Conservation (phyloP, 768 basidiomycete species). For the Phylloporus sp. region DNA sequence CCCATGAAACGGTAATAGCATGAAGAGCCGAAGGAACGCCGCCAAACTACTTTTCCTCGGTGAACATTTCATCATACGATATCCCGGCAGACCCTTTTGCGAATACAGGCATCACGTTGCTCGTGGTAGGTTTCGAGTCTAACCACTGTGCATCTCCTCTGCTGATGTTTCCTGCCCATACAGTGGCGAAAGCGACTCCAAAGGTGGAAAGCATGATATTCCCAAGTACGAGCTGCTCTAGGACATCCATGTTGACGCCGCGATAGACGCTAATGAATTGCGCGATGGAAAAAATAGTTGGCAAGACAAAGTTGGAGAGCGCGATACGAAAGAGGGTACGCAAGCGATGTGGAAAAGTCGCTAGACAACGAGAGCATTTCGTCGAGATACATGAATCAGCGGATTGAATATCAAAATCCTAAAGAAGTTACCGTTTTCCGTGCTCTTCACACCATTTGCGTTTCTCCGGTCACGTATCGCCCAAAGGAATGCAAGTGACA, state of each 20-base stretch:
- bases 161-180: constrained; percentile 4
- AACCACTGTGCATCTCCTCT: background rate
- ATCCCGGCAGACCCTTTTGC: background rate
- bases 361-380: background rate
- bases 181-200: constrained; percentile 9
- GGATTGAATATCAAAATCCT: background rate
- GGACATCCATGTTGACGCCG: background rate
- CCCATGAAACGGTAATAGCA: background rate
- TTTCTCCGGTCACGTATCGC: constrained; percentile 1
- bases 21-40: background rate
- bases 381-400: background rate
- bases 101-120: background rate
- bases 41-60: background rate
- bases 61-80: background rate
- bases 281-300: constrained; percentile 12
- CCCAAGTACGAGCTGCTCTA: constrained; percentile 4
- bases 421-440: background rate
- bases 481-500: constrained; percentile 12
- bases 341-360: constrained; percentile 2
- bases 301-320: constrained; percentile 27
- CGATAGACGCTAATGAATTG: constrained; percentile 9
- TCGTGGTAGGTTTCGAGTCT: background rate
- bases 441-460: background rate
- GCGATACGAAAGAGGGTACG: constrained; percentile 22
- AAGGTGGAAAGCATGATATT: constrained; percentile 12